Percentiles rank a stretch among this genome's conserved stretches.
Conservation (phyloP, 768 basidiomycete species). For the Postia placenta region DNA sequence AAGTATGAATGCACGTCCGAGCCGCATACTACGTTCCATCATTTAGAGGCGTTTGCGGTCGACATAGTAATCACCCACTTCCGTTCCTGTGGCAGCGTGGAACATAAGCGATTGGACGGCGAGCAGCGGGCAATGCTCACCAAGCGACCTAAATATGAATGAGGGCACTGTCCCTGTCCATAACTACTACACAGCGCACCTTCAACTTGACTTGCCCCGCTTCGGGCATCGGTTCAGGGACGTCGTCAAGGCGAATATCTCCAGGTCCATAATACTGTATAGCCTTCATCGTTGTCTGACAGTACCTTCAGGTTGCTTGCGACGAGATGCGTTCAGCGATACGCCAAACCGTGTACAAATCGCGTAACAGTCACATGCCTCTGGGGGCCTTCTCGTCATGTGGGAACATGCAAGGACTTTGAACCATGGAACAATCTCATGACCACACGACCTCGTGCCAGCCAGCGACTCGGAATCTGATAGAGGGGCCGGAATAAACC, state of each 20-base stretch:
- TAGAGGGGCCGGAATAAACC: too few species aligned
- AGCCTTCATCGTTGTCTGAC: conserved; percentile 40
- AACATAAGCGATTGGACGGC: not conserved
- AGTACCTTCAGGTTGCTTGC: too few species aligned
- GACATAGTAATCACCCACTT: conserved; percentile 1
- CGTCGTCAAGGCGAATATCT: conserved; percentile 38
- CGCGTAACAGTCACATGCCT: too few species aligned
- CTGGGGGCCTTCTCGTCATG: too few species aligned
- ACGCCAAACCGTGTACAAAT: too few species aligned
- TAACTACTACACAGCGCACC: too few species aligned
- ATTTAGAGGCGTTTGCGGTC: not conserved
- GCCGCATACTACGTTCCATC: conserved; percentile 34
- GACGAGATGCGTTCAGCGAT: too few species aligned
- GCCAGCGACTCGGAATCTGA: too few species aligned
- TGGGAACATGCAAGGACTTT: too few species aligned
- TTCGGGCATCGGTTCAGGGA: conserved; percentile 30
- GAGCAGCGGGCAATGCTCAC: not conserved
- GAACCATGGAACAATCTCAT: too few species aligned
- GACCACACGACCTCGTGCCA: too few species aligned
- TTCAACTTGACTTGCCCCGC: conserved; percentile 40
- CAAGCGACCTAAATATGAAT: conserved; percentile 14
- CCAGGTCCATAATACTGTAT: conserved; percentile 39
- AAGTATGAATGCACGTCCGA: conserved; percentile 42
- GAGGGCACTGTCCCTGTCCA: not conserved
- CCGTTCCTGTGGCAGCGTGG: conserved; percentile 9